phyloP scores from a whole-genome alignment of 2,329 filamentous ascomycete genomes.

The Magnaporthales sp. region DNA sequence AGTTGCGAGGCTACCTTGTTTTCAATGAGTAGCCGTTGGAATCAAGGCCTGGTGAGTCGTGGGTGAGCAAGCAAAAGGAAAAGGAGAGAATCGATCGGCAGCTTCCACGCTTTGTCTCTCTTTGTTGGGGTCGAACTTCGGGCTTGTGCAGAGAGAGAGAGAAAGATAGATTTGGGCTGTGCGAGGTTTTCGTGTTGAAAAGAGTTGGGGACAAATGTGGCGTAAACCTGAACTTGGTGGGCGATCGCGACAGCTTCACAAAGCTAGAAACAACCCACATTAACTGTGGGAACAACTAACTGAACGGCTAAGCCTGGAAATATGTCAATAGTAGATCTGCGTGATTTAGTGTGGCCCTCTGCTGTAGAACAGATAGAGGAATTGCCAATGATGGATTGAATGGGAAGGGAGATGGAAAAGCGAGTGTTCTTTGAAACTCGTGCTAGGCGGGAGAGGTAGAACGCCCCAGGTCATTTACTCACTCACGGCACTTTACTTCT shows the following conservation, averaged over 20 bases:
- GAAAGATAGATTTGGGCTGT: background rate
- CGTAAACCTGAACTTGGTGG: background rate
- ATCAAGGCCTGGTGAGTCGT: background rate
- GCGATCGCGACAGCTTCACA: background rate
- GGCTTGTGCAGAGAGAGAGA: background rate
- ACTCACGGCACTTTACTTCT: background rate
- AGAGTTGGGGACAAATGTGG: constrained; percentile 1
- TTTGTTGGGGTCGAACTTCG: background rate
- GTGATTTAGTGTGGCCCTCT: background rate
- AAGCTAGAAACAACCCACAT: background rate
- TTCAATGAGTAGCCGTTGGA: background rate
- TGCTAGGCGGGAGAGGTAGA: background rate
- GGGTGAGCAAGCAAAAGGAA: background rate
- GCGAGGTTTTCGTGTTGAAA: constrained; percentile 1
- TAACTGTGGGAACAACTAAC: background rate
- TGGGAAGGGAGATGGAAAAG: background rate
- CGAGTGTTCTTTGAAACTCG: background rate
- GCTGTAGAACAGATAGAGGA: background rate
- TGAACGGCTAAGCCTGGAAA: background rate
- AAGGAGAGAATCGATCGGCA: background rate
- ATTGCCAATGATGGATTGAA: background rate
- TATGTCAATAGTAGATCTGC: background rate
- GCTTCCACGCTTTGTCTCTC: background rate
- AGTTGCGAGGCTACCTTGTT: background rate
- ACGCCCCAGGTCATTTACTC: background rate